phyloP scores from a whole-genome alignment of 768 basidiomycete genomes.

The Bullera alba region DNA sequence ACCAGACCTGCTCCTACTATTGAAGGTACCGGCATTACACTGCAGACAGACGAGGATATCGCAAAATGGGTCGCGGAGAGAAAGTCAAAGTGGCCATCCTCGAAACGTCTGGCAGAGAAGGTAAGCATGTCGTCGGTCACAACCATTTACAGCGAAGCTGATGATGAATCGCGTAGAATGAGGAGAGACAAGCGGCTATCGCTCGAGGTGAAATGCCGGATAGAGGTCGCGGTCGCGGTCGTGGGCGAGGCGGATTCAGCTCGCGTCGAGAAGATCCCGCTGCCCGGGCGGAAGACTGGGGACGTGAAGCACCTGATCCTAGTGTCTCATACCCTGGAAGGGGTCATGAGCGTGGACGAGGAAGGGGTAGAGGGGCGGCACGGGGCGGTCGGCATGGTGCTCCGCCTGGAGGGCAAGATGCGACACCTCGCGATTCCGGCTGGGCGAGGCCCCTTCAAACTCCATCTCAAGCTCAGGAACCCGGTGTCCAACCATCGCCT shows the following conservation, averaged over 20 bases:
- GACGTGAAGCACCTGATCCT: slow-evolving; percentile 4
- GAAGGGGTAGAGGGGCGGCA: slow-evolving; percentile 43
- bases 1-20: slow-evolving; percentile 37
- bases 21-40: slow-evolving; percentile 62
- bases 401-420: neutral
- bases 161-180: slow-evolving; percentile 47
- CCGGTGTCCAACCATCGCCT: too few relatives aligned
- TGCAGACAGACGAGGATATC: slow-evolving; percentile 76
- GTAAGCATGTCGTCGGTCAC: slow-evolving; percentile 20
- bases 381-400: slow-evolving; percentile 11
- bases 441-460: too few relatives aligned
- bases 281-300: slow-evolving; percentile 24
- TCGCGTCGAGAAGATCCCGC: slow-evolving; percentile 15
- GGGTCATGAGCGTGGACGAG: slow-evolving; percentile 21
- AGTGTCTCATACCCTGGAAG: too few relatives aligned
- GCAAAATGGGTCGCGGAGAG: slow-evolving; percentile 83
- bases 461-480: too few relatives aligned
- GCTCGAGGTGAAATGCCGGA: slow-evolving; percentile 60
- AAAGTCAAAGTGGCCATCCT: slow-evolving; percentile 74
- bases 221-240: slow-evolving; percentile 13
- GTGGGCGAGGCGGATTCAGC: slow-evolving; percentile 12
- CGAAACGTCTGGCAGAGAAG: slow-evolving; percentile 66
- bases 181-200: slow-evolving; percentile 67
- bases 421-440: neutral
- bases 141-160: neutral